Percentiles rank a stretch among this genome's conserved stretches.
Evolutionary conservation across 2,329 filamentous ascomycete species (phyloP).

Genomic region (Ophiocordyceps sinensis): DNA sequence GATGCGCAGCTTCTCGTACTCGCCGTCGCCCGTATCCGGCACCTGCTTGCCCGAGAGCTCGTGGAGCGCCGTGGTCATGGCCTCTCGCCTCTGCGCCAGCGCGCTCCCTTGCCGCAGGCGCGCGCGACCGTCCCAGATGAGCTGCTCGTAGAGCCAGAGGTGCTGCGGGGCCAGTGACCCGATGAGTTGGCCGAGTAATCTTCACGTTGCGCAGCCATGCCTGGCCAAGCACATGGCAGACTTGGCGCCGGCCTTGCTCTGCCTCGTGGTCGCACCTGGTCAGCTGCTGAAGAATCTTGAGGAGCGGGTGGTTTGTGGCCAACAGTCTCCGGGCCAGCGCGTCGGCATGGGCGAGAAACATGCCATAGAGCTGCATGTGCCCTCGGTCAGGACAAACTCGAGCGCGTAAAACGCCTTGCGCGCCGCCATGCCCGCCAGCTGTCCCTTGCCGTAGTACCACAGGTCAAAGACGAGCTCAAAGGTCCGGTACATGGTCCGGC

Average conservation of each 20-base stretch:
- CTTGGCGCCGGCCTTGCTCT: constrained; percentile 14
- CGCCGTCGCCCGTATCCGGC: constrained; percentile 3
- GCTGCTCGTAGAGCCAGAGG: constrained; percentile 23
- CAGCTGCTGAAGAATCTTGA: constrained; percentile 17
- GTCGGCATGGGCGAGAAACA: constrained; percentile 19
- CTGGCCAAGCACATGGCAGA: constrained; percentile 18
- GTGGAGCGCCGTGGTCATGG: constrained; percentile 17
- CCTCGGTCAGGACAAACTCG: constrained; percentile 20
- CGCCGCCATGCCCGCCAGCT: constrained; percentile 21
- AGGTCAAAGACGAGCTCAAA: constrained; percentile 23
- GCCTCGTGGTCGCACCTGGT: constrained; percentile 16
- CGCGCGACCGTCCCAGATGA: constrained; percentile 23
- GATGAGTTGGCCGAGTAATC: constrained; percentile 17
- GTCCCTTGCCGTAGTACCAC: constrained; percentile 19
- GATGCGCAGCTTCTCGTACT: constrained; percentile 14
- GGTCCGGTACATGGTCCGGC: constrained; percentile 24
- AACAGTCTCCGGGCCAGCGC: constrained; percentile 14
- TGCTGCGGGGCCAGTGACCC: constrained; percentile 13
- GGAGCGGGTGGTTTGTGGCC: constrained; percentile 17
- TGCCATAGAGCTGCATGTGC: constrained; percentile 17
- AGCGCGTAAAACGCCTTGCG: constrained; percentile 19
- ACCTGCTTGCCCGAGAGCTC: constrained; percentile 8
- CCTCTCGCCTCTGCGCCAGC: constrained; percentile 11
- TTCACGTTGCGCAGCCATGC: constrained; percentile 23
- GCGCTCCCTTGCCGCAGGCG: constrained; percentile 17